Evolutionary conservation across 257 asterid species (phyloP).

Genomic region (Solanum pimpinellifolium): DNA sequence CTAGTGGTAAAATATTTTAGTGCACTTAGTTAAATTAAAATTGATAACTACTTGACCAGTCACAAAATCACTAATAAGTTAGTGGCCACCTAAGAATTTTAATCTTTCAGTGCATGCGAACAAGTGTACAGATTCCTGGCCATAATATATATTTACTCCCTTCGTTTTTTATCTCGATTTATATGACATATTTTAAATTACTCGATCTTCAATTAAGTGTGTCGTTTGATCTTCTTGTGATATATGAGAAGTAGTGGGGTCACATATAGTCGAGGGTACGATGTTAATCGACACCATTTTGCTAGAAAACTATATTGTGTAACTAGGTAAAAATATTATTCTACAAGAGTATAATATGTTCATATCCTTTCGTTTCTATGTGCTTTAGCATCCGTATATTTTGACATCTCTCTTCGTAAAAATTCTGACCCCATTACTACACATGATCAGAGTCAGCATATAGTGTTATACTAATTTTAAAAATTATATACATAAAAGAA

Average conservation of each 20-base stretch:
- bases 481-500: neutral
- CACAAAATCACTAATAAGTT: neutral
- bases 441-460: neutral
- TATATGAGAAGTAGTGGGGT: neutral
- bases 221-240: too few species aligned
- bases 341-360: too few species aligned
- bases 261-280: neutral
- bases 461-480: neutral
- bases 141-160: neutral
- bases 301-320: neutral
- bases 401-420: too few species aligned
- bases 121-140: slow-evolving; percentile 10
- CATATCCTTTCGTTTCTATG: neutral
- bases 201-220: neutral
- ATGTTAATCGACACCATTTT: too few species aligned
- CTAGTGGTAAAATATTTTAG: neutral
- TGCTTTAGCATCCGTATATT: too few species aligned
- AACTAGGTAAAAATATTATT: too few species aligned
- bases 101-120: slow-evolving; percentile 5
- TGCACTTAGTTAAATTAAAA: neutral
- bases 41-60: neutral
- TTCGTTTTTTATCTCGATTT: neutral
- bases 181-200: neutral
- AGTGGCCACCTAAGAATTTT: neutral
- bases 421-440: neutral